phyloP scores from a whole-genome alignment of 2,329 filamentous ascomycete genomes.

The Zelopaecilomyces penicillatus region DNA sequence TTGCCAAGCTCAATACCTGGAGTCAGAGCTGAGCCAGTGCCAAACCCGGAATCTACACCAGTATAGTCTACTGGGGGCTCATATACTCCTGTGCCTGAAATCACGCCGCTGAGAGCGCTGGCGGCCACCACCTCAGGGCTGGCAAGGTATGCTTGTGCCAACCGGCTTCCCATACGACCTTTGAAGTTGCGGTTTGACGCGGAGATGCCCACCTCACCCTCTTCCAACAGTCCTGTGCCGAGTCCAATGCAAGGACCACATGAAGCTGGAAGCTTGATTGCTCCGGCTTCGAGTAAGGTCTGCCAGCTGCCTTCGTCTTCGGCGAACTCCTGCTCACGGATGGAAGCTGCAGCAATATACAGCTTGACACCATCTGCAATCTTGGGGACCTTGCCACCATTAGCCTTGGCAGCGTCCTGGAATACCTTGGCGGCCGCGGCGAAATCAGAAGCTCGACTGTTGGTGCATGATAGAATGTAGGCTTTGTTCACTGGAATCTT shows the following conservation, averaged over 20 bases:
- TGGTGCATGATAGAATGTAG: slow-evolving; percentile 75
- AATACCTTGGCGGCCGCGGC: slow-evolving; percentile 75
- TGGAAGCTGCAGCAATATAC: slow-evolving; percentile 80
- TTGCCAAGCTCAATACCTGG: slow-evolving; percentile 65
- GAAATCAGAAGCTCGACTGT: slow-evolving; percentile 73
- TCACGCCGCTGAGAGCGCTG: slow-evolving; percentile 66
- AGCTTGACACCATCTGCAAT: slow-evolving; percentile 70
- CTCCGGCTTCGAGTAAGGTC: slow-evolving; percentile 70
- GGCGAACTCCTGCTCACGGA: slow-evolving; percentile 55
- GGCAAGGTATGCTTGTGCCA: slow-evolving; percentile 73
- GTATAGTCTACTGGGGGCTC: slow-evolving; percentile 47
- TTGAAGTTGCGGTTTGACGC: slow-evolving; percentile 87
- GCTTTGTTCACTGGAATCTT: neutral
- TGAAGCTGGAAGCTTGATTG: slow-evolving; percentile 58
- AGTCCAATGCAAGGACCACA: slow-evolving; percentile 86
- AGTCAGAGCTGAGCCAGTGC: slow-evolving; percentile 56
- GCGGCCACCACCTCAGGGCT: slow-evolving; percentile 90
- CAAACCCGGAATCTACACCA: slow-evolving; percentile 52
- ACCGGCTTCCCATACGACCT: slow-evolving; percentile 64
- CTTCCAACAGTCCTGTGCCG: slow-evolving; percentile 66
- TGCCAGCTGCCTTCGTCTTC: slow-evolving; percentile 85
- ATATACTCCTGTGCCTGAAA: slow-evolving; percentile 72
- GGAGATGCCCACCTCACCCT: slow-evolving; percentile 78
- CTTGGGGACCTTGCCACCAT: slow-evolving; percentile 55
- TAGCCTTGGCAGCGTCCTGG: slow-evolving; percentile 59